Conservation (phyloP, 2,329 filamentous ascomycete genomes). For the Nemania diffusa region DNA sequence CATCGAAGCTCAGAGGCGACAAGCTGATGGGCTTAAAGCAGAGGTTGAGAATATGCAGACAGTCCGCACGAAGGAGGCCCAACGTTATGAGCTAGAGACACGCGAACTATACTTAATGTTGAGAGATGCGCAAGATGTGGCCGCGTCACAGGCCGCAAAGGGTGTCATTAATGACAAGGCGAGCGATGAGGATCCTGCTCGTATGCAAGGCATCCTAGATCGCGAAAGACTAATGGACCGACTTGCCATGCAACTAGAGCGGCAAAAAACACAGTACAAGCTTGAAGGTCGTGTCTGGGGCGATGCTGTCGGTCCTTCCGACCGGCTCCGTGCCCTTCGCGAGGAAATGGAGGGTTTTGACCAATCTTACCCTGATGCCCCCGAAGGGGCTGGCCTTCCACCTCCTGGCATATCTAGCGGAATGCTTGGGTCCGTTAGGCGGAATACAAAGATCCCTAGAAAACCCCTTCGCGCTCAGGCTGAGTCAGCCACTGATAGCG, state of each 20-base stretch:
- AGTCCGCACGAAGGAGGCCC: slow-evolving; percentile 86
- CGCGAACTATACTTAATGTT: slow-evolving; percentile 98
- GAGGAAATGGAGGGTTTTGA: slow-evolving; percentile 87
- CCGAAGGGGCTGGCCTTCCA: slow-evolving; percentile 61
- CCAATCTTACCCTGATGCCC: slow-evolving; percentile 49
- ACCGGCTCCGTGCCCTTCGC: slow-evolving; percentile 88
- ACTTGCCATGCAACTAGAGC: slow-evolving; percentile 92
- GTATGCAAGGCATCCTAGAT: slow-evolving; percentile 92
- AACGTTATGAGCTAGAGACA: slow-evolving; percentile 95
- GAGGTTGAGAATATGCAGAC: slow-evolving; percentile 89
- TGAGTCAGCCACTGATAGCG: slow-evolving; percentile 44
- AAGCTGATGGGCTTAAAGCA: slow-evolving; percentile 87
- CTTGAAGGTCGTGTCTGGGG: slow-evolving; percentile 93
- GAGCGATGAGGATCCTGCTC: slow-evolving; percentile 73
- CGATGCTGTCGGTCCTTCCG: slow-evolving; percentile 83
- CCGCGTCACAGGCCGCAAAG: slow-evolving; percentile 81
- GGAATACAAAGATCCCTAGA: slow-evolving; percentile 66
- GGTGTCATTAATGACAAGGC: slow-evolving; percentile 63
- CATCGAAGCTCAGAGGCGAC: slow-evolving; percentile 87
- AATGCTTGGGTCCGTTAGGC: slow-evolving; percentile 77
- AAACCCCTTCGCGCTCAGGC: slow-evolving; percentile 60
- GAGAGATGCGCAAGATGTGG: slow-evolving; percentile 94
- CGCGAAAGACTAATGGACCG: slow-evolving; percentile 92
- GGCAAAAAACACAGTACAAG: slow-evolving; percentile 97
- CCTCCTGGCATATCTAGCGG: slow-evolving; percentile 75